Conservation (phyloP, 495 filamentous ascomycete species). For the Podospora appendiculata region DNA sequence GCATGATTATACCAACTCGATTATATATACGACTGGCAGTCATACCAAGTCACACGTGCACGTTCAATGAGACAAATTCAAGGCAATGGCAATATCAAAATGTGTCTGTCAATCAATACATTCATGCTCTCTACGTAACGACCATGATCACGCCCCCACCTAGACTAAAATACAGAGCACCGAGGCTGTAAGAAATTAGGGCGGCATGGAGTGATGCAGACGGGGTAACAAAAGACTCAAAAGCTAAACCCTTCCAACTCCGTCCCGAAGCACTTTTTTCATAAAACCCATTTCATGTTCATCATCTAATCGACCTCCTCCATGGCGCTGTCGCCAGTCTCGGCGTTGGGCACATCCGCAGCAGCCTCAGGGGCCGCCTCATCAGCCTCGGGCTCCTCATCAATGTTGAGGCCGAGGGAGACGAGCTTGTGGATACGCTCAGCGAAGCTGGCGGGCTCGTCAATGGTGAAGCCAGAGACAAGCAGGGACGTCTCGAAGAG, state of each 20-base stretch:
- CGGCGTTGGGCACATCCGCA: slow-evolving; percentile 37
- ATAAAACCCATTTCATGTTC: slow-evolving; percentile 32
- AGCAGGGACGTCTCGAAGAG: slow-evolving; percentile 97
- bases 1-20: too few species aligned
- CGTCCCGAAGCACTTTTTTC: slow-evolving; percentile 34
- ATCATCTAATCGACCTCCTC: slow-evolving; percentile 58
- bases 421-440: slow-evolving; percentile 99
- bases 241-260: slow-evolving; percentile 39
- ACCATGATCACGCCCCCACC: slow-evolving; percentile 14
- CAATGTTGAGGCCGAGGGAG: slow-evolving; percentile 89
- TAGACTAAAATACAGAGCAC: slow-evolving; percentile 23
- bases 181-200: slow-evolving; percentile 7
- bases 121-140: slow-evolving; percentile 22
- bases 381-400: slow-evolving; percentile 73
- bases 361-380: slow-evolving; percentile 53
- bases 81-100: too few species aligned
- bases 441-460: slow-evolving; percentile 94
- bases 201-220: slow-evolving; percentile 20
- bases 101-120: slow-evolving; percentile 2
- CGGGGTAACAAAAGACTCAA: slow-evolving; percentile 25
- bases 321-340: slow-evolving; percentile 53
- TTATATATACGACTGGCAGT: too few species aligned
- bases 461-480: slow-evolving; percentile 98
- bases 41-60: too few species aligned
- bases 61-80: too few species aligned